phyloP scores from a whole-genome alignment of 1,284 basidiomycete species.

The Kalmanozyma brasiliensis region DNA sequence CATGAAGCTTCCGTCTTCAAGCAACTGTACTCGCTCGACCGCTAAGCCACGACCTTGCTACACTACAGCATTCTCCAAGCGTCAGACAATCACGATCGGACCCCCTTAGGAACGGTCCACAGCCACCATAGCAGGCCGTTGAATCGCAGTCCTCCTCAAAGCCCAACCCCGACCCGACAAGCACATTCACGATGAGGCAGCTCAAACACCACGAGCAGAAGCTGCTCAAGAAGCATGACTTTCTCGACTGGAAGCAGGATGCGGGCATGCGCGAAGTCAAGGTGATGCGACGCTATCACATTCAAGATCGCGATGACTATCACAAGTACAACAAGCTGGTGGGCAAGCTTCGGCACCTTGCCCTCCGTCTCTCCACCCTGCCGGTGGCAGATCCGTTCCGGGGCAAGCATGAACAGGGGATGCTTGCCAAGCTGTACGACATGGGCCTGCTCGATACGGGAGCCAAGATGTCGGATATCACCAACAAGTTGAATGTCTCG shows the following conservation, averaged over 20 bases:
- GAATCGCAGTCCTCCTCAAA: too few species aligned
- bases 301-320: conserved; percentile 81
- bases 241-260: conserved; percentile 92
- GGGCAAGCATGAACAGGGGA: conserved; percentile 81
- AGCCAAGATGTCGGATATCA: conserved; percentile 71
- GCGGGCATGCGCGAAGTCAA: conserved; percentile 89
- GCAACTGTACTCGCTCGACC: too few species aligned
- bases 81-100: too few species aligned
- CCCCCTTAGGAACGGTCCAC: too few species aligned
- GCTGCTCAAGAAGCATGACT: conserved; percentile 69
- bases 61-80: background rate
- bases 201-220: conserved; percentile 67
- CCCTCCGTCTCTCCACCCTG: conserved; percentile 86
- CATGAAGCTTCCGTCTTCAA: too few species aligned
- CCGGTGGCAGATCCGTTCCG: conserved; percentile 91
- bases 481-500: conserved; percentile 86
- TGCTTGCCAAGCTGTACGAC: conserved; percentile 96
- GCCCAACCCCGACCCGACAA: background rate
- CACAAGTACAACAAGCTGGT: conserved; percentile 98
- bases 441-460: conserved; percentile 84
- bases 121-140: too few species aligned
- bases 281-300: conserved; percentile 93
- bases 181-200: conserved; percentile 56
- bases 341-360: conserved; percentile 84
- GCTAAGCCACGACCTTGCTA: too few species aligned